Percentiles rank a stretch among this genome's conserved stretches.
Conservation (phyloP, 805 yeast genomes). For the Wickerhamiella azymoides region DNA sequence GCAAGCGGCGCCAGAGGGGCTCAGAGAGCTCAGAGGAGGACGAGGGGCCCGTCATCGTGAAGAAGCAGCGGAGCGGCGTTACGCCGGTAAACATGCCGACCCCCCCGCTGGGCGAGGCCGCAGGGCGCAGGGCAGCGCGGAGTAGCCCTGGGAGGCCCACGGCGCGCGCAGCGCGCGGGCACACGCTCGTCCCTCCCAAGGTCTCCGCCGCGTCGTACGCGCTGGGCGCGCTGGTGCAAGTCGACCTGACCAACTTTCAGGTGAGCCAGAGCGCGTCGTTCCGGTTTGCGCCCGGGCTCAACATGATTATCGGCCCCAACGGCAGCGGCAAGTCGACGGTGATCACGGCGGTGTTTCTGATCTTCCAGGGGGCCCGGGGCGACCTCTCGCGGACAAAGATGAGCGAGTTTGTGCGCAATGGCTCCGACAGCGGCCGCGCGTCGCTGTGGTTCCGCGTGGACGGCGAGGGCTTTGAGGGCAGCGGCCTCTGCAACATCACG, state of each 20-base stretch:
- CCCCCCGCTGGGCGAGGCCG: no score
- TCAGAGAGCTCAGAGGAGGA: no score
- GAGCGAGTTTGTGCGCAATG: conserved; percentile 14
- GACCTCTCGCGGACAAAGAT: conserved; percentile 29
- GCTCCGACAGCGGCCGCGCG: conserved; percentile 8
- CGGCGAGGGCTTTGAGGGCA: background rate
- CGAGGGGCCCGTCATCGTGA: no score
- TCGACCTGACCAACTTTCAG: conserved; percentile 17
- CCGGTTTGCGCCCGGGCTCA: conserved; percentile 64
- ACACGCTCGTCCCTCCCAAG: no score
- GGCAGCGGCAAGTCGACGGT: conserved; percentile 93
- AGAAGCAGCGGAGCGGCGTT: no score
- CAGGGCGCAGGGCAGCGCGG: no score
- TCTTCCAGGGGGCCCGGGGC: conserved; percentile 53
- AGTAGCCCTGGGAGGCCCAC: no score
- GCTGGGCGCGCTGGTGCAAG: conserved; percentile 13
- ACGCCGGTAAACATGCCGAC: no score
- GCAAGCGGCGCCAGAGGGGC: no score
- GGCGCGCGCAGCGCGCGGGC: no score
- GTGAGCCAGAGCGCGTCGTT: conserved; percentile 15
- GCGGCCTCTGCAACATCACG: background rate
- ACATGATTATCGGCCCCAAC: conserved; percentile 90
- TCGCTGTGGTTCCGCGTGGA: conserved; percentile 11
- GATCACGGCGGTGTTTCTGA: conserved; percentile 83
- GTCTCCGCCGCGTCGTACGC: conserved; percentile 2